These are phyloP conservation scores for Maudiozyma humilis DNA, from an alignment of 1,139 yeast species.

Conservation along the genomic window DNA sequence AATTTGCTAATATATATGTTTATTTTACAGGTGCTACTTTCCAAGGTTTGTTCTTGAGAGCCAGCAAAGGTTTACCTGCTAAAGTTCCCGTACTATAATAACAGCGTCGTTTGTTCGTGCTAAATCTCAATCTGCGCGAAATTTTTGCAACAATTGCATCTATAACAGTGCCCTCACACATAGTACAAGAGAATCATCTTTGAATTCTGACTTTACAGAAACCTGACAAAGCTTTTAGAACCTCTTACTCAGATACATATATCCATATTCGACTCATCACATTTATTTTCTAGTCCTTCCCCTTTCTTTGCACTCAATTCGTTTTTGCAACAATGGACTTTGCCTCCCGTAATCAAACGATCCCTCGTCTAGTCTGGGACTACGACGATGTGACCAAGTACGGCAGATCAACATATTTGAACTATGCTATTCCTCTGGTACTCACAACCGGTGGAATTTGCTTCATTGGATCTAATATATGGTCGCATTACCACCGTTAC, in stretches of 20 bases:
- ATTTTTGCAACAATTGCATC: too few species aligned
- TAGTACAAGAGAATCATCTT: background rate
- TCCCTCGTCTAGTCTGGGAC: conserved; percentile 29
- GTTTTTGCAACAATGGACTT: background rate
- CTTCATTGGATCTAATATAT: conserved; percentile 9
- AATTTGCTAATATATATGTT: background rate
- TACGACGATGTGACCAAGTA: conserved; percentile 34
- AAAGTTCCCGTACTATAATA: too few species aligned
- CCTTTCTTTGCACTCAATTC: background rate
- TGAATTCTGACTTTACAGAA: background rate
- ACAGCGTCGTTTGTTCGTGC: too few species aligned
- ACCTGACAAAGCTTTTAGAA: background rate
- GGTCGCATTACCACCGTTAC: conserved; percentile 12
- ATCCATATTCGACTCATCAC: background rate
- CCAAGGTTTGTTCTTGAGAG: too few species aligned
- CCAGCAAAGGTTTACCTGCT: too few species aligned
- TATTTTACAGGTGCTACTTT: too few species aligned
- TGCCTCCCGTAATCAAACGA: background rate
- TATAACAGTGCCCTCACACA: too few species aligned
- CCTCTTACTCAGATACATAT: background rate
- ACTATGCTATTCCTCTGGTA: conserved; percentile 18
- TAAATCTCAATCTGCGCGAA: too few species aligned
- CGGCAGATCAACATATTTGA: conserved; percentile 22
- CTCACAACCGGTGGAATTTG: conserved; percentile 5
- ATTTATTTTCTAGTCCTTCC: background rate